These are phyloP conservation scores for Fusarium haematococcum DNA, from an alignment of 2,329 filamentous ascomycete species.

Conservation along the genomic window DNA sequence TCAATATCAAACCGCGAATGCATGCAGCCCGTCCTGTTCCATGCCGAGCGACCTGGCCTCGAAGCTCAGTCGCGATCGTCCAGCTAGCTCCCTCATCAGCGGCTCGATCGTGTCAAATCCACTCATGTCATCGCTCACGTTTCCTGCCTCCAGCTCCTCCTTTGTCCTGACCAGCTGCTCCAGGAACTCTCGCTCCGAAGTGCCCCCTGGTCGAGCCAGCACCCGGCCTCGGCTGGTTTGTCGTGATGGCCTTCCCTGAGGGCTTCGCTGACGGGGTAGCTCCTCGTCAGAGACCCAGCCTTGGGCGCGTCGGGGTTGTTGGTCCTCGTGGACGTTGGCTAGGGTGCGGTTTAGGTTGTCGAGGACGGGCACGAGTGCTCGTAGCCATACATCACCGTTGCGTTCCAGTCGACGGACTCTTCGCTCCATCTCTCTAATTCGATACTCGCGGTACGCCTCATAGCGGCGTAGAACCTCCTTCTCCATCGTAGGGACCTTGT, in stretches of 20 bases:
- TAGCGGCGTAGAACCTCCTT: constrained; percentile 54
- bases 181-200: constrained; percentile 46
- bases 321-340: constrained; percentile 30
- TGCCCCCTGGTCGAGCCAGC: constrained; percentile 38
- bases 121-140: constrained; percentile 46
- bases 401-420: constrained; percentile 60
- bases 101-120: constrained; percentile 57
- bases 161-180: constrained; percentile 45
- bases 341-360: constrained; percentile 57
- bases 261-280: constrained; percentile 7
- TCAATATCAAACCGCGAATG: constrained; percentile 22
- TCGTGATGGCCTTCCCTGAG: constrained; percentile 22
- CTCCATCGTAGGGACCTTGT: constrained; percentile 40
- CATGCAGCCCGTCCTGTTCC: constrained; percentile 32
- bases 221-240: constrained; percentile 33
- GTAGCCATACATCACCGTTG: constrained; percentile 59
- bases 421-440: constrained; percentile 60
- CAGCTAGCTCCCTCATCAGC: constrained; percentile 58
- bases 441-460: constrained; percentile 56
- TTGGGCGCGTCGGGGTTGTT: constrained; percentile 27
- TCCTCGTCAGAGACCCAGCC: constrained; percentile 52
- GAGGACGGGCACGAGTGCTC: constrained; percentile 58
- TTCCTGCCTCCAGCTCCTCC: constrained; percentile 40
- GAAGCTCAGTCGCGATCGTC: constrained; percentile 43
- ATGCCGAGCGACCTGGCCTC: constrained; percentile 43